Percentiles rank a stretch among this genome's conserved stretches.
phyloP scores from a whole-genome alignment of 805 yeast genomes.

The Lachancea cidri region DNA sequence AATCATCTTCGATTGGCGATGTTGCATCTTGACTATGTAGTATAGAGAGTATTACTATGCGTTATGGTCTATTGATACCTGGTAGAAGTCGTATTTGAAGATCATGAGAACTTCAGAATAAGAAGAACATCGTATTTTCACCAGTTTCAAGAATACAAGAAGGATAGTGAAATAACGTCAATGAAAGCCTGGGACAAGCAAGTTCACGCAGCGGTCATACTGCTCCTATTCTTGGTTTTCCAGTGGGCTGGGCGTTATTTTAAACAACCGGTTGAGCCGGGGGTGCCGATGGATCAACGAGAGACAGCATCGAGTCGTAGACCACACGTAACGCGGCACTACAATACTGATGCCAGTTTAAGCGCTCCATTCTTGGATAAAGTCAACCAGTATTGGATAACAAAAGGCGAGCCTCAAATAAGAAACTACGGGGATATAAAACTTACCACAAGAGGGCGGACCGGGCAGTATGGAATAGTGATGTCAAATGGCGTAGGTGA shows the following conservation, averaged over 20 bases:
- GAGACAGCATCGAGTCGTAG: neutral
- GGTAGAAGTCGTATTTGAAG: neutral
- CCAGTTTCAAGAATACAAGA: neutral
- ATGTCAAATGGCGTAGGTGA: slow-evolving; percentile 32
- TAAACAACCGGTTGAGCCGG: too few relatives aligned
- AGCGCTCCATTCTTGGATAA: slow-evolving; percentile 27
- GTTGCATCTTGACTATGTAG: neutral
- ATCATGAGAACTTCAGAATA: neutral
- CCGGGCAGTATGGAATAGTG: slow-evolving; percentile 20
- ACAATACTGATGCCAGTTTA: slow-evolving; percentile 27
- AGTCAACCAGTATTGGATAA: slow-evolving; percentile 27
- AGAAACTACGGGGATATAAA: slow-evolving; percentile 23
- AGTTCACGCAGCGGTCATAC: slow-evolving; percentile 1
- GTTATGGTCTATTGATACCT: neutral
- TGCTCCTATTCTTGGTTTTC: slow-evolving; percentile 1
- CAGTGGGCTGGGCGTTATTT: neutral
- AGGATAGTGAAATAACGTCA: neutral
- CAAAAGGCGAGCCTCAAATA: slow-evolving; percentile 27
- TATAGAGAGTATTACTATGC: neutral
- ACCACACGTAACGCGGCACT: slow-evolving; percentile 4
- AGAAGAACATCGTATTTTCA: neutral
- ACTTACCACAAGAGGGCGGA: slow-evolving; percentile 17
- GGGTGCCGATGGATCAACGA: neutral
- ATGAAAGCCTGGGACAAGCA: slow-evolving; percentile 5
- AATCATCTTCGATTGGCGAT: too few relatives aligned